phyloP scores from a whole-genome alignment of 139 green algal genomes.

The Zygnema circumcarinatum region DNA sequence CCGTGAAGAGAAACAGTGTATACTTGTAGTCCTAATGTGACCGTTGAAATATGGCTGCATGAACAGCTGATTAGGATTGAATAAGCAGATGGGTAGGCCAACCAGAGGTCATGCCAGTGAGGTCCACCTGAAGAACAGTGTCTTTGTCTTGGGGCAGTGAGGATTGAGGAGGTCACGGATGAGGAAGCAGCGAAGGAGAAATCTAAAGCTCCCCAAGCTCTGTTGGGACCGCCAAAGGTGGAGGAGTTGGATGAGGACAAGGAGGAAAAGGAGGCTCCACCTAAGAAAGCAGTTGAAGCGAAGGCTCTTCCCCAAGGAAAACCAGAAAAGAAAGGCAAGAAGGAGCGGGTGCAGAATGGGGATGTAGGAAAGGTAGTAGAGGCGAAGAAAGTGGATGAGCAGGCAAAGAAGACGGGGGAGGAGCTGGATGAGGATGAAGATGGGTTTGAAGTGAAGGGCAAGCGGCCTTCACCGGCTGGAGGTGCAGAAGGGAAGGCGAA shows the following conservation, averaged over 20 bases:
- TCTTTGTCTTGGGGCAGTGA: too few relatives aligned
- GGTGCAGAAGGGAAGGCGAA: neutral
- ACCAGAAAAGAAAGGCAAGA: neutral
- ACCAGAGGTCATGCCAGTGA: too few relatives aligned
- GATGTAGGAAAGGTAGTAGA: neutral
- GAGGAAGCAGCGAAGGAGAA: neutral
- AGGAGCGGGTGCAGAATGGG: neutral
- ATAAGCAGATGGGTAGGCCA: too few relatives aligned
- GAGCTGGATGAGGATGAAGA: conserved; percentile 8
- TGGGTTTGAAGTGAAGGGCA: neutral
- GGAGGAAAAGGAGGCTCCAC: neutral
- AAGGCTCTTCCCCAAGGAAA: too few relatives aligned
- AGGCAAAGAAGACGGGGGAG: neutral
- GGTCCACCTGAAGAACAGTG: too few relatives aligned
- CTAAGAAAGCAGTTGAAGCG: too few relatives aligned
- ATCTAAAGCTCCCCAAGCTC: neutral
- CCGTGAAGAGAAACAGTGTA: too few relatives aligned
- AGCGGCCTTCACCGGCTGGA: neutral
- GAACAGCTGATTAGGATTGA: too few relatives aligned
- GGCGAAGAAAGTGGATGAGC: neutral
- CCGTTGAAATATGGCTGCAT: too few relatives aligned
- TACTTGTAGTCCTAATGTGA: too few relatives aligned
- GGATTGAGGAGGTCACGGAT: neutral
- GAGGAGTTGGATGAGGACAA: neutral
- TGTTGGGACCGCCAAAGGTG: neutral